phyloP scores from a whole-genome alignment of 192 early-diverging fungal species.

The Cetraspora pellucida region DNA sequence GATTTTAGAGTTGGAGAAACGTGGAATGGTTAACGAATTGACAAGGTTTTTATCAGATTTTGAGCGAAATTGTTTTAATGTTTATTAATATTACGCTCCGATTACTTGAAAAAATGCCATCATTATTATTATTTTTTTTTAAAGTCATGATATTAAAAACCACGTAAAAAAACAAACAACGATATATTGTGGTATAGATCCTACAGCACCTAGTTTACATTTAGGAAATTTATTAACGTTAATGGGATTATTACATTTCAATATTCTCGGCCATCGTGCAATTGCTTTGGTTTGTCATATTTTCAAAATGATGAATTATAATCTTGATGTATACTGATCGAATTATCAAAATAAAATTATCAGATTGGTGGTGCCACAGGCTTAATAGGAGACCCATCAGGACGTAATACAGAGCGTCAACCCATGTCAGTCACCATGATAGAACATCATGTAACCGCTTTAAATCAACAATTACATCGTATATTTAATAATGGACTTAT shows the following conservation, averaged over 20 bases:
- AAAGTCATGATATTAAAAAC: conserved; percentile 50
- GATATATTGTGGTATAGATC: conserved; percentile 92
- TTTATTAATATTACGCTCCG: neutral
- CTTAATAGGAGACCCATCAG: conserved; percentile 90
- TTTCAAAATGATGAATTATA: conserved; percentile 4
- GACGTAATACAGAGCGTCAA: conserved; percentile 77
- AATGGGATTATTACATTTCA: conserved; percentile 85
- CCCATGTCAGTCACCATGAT: conserved; percentile 63
- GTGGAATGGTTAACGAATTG: conserved; percentile 57
- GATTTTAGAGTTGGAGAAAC: conserved; percentile 46
- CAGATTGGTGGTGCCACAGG: conserved; percentile 89
- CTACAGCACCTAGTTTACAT: conserved; percentile 88
- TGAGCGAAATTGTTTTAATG: neutral
- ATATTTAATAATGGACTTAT: conserved; percentile 66
- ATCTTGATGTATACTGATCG: conserved; percentile 15
- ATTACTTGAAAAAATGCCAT: neutral
- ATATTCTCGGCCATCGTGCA: conserved; percentile 76
- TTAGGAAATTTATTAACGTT: conserved; percentile 88
- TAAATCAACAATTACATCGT: conserved; percentile 69
- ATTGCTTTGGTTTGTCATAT: conserved; percentile 73
- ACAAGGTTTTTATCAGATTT: conserved; percentile 47
- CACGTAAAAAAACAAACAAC: conserved; percentile 52
- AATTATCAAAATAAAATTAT: conserved; percentile 4
- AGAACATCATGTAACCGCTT: conserved; percentile 62
- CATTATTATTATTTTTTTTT: conserved; percentile 10